Conservation (phyloP, 371 early-diverging fungal genomes). For the Phascolomyces articulosus region DNA sequence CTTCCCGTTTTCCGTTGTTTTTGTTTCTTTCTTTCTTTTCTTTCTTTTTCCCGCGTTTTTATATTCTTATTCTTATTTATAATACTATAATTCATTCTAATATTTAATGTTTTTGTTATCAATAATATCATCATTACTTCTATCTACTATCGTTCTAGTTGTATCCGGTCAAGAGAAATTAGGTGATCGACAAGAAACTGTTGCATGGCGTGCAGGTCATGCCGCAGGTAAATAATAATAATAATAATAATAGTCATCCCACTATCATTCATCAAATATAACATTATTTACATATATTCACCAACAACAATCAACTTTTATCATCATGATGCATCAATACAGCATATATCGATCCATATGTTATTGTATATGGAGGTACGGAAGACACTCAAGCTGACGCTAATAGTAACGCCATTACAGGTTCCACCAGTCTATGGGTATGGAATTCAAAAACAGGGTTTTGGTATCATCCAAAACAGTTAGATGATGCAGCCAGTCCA, state of each 20-base stretch:
- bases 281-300: too few species aligned
- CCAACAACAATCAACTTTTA: too few species aligned
- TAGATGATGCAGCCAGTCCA: slow-evolving; percentile 6
- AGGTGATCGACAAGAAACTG: slow-evolving; percentile 15
- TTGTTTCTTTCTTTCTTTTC: background rate
- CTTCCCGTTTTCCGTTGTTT: background rate
- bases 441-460: slow-evolving; percentile 25
- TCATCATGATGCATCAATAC: background rate
- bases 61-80: too few species aligned
- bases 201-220: slow-evolving; percentile 32
- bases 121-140: background rate
- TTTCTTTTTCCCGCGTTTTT: background rate
- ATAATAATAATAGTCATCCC: background rate
- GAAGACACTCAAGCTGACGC: slow-evolving; percentile 12
- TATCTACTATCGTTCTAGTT: background rate
- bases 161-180: background rate
- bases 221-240: slow-evolving; percentile 17
- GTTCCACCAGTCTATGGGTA: slow-evolving; percentile 21
- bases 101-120: background rate
- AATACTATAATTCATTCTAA: too few species aligned
- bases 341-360: slow-evolving; percentile 35
- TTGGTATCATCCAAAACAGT: slow-evolving; percentile 21
- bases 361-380: slow-evolving; percentile 46
- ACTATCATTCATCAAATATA: too few species aligned
- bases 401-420: slow-evolving; percentile 11